A percentile compares a stretch with the other conserved stretches of the same genome.
Conservation (phyloP, 495 filamentous ascomycete genomes). For the Articulospora tetracladia region DNA sequence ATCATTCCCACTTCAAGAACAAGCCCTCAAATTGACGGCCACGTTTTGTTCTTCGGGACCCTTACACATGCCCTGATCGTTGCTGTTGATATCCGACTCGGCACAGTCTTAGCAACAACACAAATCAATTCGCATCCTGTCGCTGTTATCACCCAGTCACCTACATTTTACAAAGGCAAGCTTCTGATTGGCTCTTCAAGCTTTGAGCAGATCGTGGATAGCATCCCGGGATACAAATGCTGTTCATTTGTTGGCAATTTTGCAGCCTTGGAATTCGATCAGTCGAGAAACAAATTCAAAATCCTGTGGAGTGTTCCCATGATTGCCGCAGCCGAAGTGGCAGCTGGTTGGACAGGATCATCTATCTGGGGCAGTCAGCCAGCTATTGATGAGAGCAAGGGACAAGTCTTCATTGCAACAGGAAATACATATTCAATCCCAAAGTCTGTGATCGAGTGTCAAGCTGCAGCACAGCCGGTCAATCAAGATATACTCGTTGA, state of each 20-base stretch:
- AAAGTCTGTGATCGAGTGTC: conserved; percentile 20
- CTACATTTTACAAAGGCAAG: conserved; percentile 27
- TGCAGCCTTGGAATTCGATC: conserved; percentile 25
- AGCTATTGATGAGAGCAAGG: conserved; percentile 29
- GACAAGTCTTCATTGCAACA: conserved; percentile 37
- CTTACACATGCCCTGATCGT: conserved; percentile 31
- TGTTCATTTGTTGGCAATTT: conserved; percentile 35
- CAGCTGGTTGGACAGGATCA: conserved; percentile 30
- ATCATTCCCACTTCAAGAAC: conserved; percentile 23
- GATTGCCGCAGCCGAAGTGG: conserved; percentile 18
- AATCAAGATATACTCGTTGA: conserved; percentile 9
- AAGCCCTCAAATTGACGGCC: conserved; percentile 27
- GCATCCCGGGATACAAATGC: conserved; percentile 27
- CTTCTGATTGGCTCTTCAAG: conserved; percentile 33
- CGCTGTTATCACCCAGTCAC: conserved; percentile 28
- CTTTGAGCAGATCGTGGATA: conserved; percentile 25
- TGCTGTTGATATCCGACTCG: conserved; percentile 28
- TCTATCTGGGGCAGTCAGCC: conserved; percentile 38
- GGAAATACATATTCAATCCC: conserved; percentile 33
- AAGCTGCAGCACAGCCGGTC: conserved; percentile 13
- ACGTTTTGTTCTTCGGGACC: conserved; percentile 34
- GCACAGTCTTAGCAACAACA: conserved; percentile 18
- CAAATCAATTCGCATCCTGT: conserved; percentile 30
- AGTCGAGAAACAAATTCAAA: conserved; percentile 18
- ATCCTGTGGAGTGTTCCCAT: conserved; percentile 28